A percentile compares a stretch with the other conserved stretches of the same genome.
Conservation (phyloP, 352 stramenopile species). For the Phytophthora sansomeana region DNA sequence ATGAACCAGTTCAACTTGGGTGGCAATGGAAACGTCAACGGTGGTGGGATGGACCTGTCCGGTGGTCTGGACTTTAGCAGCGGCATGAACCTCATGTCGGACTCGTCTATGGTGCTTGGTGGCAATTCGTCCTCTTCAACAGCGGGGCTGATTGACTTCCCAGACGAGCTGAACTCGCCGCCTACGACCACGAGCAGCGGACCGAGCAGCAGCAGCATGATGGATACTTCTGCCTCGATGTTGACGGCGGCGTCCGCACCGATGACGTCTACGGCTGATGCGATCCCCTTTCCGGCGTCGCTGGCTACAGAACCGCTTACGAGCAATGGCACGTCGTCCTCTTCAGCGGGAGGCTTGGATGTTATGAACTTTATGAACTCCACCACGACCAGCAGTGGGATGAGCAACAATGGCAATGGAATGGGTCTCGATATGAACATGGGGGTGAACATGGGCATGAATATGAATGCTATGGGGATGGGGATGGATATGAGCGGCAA, state of each 20-base stretch:
- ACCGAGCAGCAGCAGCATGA: conserved; percentile 27
- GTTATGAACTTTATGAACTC: conserved; percentile 48
- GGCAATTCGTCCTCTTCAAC: conserved; percentile 31
- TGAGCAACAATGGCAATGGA: conserved; percentile 26
- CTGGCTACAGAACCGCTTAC: conserved; percentile 67
- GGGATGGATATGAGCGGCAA: conserved; percentile 71
- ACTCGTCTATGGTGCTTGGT: conserved; percentile 51
- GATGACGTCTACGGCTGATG: conserved; percentile 47
- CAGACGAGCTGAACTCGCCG: conserved; percentile 87
- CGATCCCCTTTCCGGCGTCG: conserved; percentile 82
- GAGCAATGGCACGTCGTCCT: conserved; percentile 36
- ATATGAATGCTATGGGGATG: conserved; percentile 44
- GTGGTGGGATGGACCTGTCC: conserved; percentile 49
- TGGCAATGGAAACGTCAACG: conserved; percentile 21
- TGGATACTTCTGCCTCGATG: conserved; percentile 41
- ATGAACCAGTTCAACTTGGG: conserved; percentile 79
- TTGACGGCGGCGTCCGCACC: conserved; percentile 39
- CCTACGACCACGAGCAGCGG: conserved; percentile 25
- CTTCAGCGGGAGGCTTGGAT: conserved; percentile 57
- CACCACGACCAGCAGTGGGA: conserved; percentile 35
- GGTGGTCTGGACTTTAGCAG: conserved; percentile 71
- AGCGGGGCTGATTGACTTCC: conserved; percentile 84
- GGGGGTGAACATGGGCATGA: conserved; percentile 64
- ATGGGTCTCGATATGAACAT: conserved; percentile 59
- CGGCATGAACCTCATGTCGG: conserved; percentile 76